Base-by-base conservation (phyloP, 192 early-diverging fungal genomes). In the Linnemannia exigua region DNA sequence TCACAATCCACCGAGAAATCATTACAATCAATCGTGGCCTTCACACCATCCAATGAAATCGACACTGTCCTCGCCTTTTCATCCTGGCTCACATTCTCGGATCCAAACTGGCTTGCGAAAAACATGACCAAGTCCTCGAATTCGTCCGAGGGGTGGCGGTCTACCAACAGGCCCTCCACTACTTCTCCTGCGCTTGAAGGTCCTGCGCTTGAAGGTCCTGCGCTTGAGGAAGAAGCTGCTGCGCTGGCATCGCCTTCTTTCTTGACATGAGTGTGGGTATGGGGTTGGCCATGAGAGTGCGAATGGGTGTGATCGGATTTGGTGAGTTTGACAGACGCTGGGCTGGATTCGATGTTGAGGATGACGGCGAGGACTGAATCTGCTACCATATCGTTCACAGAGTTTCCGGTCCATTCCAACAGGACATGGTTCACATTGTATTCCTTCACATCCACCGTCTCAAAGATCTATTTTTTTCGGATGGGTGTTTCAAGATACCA, bases 331-430 rank as follows among this genome's bases (percentile, higher is more conserved):
- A 99, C 97, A 72, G 95, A 96, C 0, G 97, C 97, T 33, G 96
- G 97, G 79, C 94, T 95, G 51, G 92, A 93, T 69, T 97, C 98
- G 67, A 96, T 95, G 75, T 95, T 94, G 61, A 96, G 67, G 22
- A 98, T 90, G 36, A 98, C 91, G 1, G 96, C 96, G 22, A 98
- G 79, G 8, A 98, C 94, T 50, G 98, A 96, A 76, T 99, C 98
- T 8, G 97, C 98, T 1, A 99, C 93, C 94, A 98, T 97, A 87
- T 99, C 98, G 76, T 97, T 98, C 82, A 98, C 92, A 36, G 94
- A 88, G 84, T 96, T 94, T 67, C 98, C 94, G 44, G 94, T 91
- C 98, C 98, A 99, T 84, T 98, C 97, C 31, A 99, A 85, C 61
- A 94, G 89, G 5, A 98, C 88, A 77, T 92, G 91, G 75, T 93